Percentiles rank a stretch among this genome's conserved stretches.
phyloP scores from a whole-genome alignment of 176 grass and related monocot genomes.

The Phragmites australis region DNA sequence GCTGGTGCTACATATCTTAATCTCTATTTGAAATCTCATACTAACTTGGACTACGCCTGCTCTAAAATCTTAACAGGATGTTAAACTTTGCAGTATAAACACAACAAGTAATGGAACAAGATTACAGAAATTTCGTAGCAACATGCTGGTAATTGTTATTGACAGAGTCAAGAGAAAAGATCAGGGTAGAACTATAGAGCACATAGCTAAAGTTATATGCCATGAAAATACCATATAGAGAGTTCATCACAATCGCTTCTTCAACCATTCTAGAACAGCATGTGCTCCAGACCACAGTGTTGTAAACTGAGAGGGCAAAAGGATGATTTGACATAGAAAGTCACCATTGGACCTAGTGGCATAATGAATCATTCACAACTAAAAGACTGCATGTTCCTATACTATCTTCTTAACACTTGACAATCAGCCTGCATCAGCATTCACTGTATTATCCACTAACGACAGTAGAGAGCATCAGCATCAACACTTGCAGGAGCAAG shows the following conservation, averaged over 20 bases:
- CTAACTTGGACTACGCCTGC: background rate
- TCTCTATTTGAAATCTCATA: background rate
- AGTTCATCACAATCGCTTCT: background rate
- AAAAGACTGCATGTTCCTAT: background rate
- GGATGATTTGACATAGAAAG: background rate
- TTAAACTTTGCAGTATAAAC: background rate
- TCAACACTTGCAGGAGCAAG: background rate
- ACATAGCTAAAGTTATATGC: background rate
- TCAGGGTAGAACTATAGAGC: background rate
- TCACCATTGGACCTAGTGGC: background rate
- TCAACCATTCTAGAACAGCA: background rate
- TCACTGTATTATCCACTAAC: background rate
- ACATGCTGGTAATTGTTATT: background rate
- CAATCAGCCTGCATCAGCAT: background rate
- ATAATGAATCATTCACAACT: background rate
- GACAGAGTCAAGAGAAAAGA: background rate
- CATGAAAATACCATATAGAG: background rate
- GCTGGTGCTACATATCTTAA: background rate
- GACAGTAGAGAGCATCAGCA: background rate
- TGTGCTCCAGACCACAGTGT: background rate
- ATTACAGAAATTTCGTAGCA: background rate
- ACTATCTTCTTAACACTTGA: background rate
- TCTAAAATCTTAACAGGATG: background rate
- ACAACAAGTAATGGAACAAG: constrained; percentile 2
- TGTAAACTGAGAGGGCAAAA: background rate